Base-by-base conservation (phyloP, 768 basidiomycete species). In the Mycena vitilis region DNA sequence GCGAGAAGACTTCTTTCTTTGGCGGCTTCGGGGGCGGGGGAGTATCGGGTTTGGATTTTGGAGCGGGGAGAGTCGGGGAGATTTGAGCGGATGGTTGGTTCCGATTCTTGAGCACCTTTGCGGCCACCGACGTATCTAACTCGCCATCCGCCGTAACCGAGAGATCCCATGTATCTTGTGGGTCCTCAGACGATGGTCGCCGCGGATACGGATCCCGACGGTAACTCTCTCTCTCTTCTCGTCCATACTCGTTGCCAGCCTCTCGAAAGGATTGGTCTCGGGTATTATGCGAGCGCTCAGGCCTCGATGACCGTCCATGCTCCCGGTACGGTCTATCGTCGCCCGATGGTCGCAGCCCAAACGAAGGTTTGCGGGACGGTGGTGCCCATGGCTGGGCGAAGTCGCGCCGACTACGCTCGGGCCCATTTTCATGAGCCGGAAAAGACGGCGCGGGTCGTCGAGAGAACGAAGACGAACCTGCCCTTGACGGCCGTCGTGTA, bases 71-170 rank as follows among this genome's bases (percentile, higher is more conserved):
- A 54, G 58, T n/a, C 11, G 34, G 11, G 48, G 58, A 38, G 1
- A 18, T 20, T 30, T 30, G 30, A 11, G 58, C 58, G 13, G 49
- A 22, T 12, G 37, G 37, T 18, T 69, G 62, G 37, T 64, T 69
- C 20, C 68, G 63, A 22, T 69, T 69, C 37, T 69, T 69, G 16
- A 69, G 56, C 23, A 49, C 3, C 20, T 36, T 23, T 25, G 60
- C 25, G 51, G n/a, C n/a, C 2, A 23, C 10, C 22, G 45, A 5
- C 11, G 13, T 5, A n/a, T 30, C 25, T 37, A 36, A 9, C 18
- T 45, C 40, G 49, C 5, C 22, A 9, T 51, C 57, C 22, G 49
- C 45, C 18, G 13, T 42, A 54, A 54, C 40, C 40, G 15, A 20
- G 25, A 25, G 23, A 20, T 63, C 44, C 11, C 30, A 15, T 5